Evolutionary conservation across 768 basidiomycete species (phyloP), one percentile per base, ranked within the genome.

Genomic region (Lentinula sp.): DNA sequence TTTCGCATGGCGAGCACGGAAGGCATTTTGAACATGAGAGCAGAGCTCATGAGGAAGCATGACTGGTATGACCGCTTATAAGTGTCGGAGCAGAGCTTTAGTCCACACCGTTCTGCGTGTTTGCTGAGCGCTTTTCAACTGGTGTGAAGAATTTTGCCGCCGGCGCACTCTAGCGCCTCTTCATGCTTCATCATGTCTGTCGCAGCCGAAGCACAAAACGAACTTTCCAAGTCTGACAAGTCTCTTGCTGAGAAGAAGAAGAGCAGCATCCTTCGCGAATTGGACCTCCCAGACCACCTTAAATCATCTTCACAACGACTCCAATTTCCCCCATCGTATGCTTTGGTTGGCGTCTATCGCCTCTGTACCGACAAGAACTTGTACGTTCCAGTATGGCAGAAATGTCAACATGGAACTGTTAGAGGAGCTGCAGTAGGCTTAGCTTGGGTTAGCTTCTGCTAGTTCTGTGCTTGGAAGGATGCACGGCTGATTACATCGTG

Each of bases 11-110:
- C 94, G 86, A 0, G 93, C 91, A 18, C 91, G 87, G 69, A 95
- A 95, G 13, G 94, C 93, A 68, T 97, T 97, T 76, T 94, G 90
- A 40, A 97, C 69, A 68, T 88, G 88, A n/a, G 94, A 82, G 69
- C 93, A 95, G 66, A 98, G 87, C 73, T 93, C 85, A 73, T 89
- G 84, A 0, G 95, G 89, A 48, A 90, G 83, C 55, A 56, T 56
- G 31, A 31, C 28, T 51, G 28, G 28, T 3, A 28, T 28, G 28
- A 28, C 28, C 3, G 28, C 28, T 28, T 28, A 28, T 28, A 28
- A 28, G 28, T 28, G 28, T 28, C 28, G 3, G 28, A 32, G 39
- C 39, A 40, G 39, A 40, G 39, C 10, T 13, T 40, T 40, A 28
- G 28, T 28, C 28, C 28, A 28, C 28, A 28, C 28, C 28, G 28